Evolutionary conservation across 768 basidiomycete species (phyloP).

Genomic region (Trametes elegans): DNA sequence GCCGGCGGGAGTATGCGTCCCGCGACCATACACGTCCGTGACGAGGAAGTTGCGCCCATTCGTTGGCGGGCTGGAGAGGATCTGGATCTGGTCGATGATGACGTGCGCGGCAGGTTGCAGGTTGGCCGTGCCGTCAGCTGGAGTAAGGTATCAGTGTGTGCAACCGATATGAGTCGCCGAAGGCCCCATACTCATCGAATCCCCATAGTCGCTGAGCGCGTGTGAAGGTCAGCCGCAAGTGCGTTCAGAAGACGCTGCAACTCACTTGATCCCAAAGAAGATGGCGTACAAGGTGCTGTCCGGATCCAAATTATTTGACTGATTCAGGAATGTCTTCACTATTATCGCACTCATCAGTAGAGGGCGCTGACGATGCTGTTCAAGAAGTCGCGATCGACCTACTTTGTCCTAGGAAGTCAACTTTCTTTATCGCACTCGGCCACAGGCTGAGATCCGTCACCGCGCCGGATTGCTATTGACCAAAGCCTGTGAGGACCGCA

Average conservation of each 20-base stretch:
- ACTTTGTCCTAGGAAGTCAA: slow-evolving; percentile 52
- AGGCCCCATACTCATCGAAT: slow-evolving; percentile 35
- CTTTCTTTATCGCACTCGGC: slow-evolving; percentile 47
- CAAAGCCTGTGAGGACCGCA: neutral
- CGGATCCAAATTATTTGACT: slow-evolving; percentile 43
- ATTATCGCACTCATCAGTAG: neutral
- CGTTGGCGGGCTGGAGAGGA: slow-evolving; percentile 49
- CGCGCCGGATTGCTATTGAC: slow-evolving; percentile 39
- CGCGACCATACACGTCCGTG: slow-evolving; percentile 50
- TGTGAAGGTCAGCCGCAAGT: neutral
- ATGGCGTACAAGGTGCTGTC: slow-evolving; percentile 47
- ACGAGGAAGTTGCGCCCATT: slow-evolving; percentile 50
- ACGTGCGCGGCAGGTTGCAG: slow-evolving; percentile 43
- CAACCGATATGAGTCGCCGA: neutral
- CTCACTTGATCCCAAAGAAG: slow-evolving; percentile 58
- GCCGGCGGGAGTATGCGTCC: slow-evolving; percentile 38
- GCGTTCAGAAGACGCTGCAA: neutral
- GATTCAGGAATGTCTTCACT: slow-evolving; percentile 46
- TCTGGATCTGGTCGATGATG: slow-evolving; percentile 43
- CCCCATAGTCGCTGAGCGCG: slow-evolving; percentile 39
- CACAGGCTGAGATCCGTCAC: slow-evolving; percentile 47
- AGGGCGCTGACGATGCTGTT: neutral
- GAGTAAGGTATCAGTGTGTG: neutral
- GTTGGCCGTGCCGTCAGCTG: slow-evolving; percentile 44
- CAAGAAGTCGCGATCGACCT: slow-evolving; percentile 6